Base-by-base conservation (phyloP, 2,329 filamentous ascomycete species). In the Aspergillus sp. region DNA sequence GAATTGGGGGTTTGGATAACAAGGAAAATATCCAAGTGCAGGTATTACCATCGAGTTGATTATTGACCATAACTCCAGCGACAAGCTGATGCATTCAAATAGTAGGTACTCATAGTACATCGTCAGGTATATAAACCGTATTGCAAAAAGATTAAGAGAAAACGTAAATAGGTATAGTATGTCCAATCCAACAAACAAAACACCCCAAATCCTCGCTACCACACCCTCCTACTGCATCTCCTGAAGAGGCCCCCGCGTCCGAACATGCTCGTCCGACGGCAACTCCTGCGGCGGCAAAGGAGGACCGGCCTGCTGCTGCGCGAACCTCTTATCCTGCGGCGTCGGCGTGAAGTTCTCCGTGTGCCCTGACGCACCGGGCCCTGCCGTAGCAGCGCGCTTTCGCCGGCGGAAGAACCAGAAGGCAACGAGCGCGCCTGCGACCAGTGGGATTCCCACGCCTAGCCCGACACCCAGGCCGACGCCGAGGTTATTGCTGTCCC, bases 401-500 rank as follows among this genome's bases (percentile, higher is more conserved):
- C 52, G 44, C 17, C 52, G 35, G 2, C 52, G 45, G 19, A 55
- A 27, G 47, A 56, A 52, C 41, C 40, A 52, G 15, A 52, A 3
- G 1, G 54, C 54, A 5, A 21, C 47, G 15, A 56, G 9, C 7
- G 31, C 47, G 15, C 27, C 54, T 4, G 52, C 11, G 12, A 52
- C 27, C 1, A 56, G 31, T 4, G 54, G 46, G 15, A 56, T 56
- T 3, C 54, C 54, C 12, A 56, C 54, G 15, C 54, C 54, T 3
- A 56, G 15, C n/a, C 54, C 54, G 7, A 56, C 54, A 21, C 54
- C 54, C 8, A 56, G 40, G 14, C 54, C 54, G 6, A 56, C 47
- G 7, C 40, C 40, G 19, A 56, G 54, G 47, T 45, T 12, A n/a
- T 27, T 52, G 23, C 15, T 19, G 3, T 3, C 9, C 17, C 6